These are phyloP conservation scores for Capronia americana DNA, from an alignment of 2,329 filamentous ascomycete species.

Conservation along the genomic window DNA sequence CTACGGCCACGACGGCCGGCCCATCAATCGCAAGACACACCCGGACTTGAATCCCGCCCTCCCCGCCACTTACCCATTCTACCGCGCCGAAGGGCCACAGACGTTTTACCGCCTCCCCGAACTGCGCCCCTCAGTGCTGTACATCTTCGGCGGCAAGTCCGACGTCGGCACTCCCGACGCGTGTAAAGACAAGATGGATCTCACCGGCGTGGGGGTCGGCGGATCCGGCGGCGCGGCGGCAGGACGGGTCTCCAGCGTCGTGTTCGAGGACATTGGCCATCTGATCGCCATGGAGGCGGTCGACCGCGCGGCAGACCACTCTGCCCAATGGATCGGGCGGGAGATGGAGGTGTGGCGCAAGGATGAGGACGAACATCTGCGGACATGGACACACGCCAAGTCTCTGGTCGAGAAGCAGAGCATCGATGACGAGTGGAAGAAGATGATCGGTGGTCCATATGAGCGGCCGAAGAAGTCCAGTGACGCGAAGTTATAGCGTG, in stretches of 20 bases:
- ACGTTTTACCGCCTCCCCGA: conserved; percentile 51
- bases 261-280: conserved; percentile 40
- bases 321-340: conserved; percentile 36
- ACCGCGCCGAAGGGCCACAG: conserved; percentile 50
- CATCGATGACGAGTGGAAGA: conserved; percentile 40
- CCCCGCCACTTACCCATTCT: conserved; percentile 49
- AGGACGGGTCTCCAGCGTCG: conserved; percentile 39
- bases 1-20: conserved; percentile 57
- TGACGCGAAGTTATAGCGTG: conserved; percentile 38
- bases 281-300: conserved; percentile 43
- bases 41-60: conserved; percentile 52
- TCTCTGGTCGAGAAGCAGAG: conserved; percentile 37
- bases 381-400: conserved; percentile 33
- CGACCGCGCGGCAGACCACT: conserved; percentile 37
- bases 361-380: conserved; percentile 37
- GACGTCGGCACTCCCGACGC: conserved; percentile 49
- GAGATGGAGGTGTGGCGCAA: conserved; percentile 37
- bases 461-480: conserved; percentile 29
- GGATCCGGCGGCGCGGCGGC: conserved; percentile 63
- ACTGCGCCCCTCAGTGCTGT: conserved; percentile 55
- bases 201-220: conserved; percentile 49
- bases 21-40: conserved; percentile 51
- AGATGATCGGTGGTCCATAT: conserved; percentile 36
- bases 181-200: conserved; percentile 51
- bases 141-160: conserved; percentile 53